Conservation (phyloP, 2,329 filamentous ascomycete genomes). For the Grosmannia serpens region DNA sequence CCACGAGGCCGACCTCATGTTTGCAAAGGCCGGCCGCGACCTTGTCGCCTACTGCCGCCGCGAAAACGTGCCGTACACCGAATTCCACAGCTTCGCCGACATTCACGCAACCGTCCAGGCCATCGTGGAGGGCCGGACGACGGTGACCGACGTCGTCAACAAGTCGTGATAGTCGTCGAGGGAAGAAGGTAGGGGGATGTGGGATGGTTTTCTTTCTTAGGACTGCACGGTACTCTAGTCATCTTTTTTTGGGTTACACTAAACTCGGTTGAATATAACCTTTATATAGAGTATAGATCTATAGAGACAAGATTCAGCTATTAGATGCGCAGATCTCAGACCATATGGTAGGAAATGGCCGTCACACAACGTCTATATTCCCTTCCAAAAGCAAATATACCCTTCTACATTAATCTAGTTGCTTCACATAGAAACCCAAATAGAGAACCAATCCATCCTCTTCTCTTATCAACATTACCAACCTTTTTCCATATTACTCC, state of each 20-base stretch:
- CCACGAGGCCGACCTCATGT: conserved; percentile 82
- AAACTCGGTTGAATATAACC: background rate
- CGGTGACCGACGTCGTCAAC: conserved; percentile 7
- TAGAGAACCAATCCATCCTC: too few species aligned
- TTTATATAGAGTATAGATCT: background rate
- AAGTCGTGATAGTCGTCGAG: background rate
- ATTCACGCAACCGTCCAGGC: conserved; percentile 12
- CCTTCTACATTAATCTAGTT: too few species aligned
- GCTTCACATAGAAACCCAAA: too few species aligned
- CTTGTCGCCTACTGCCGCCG: conserved; percentile 14
- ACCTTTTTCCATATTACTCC: conserved; percentile 27
- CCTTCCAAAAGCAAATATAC: too few species aligned
- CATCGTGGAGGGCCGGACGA: conserved; percentile 13
- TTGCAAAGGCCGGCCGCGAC: conserved; percentile 74
- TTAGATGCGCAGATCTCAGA: background rate
- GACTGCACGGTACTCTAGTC: background rate
- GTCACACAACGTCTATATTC: too few species aligned
- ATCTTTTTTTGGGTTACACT: background rate
- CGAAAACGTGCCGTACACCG: conserved; percentile 40
- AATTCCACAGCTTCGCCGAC: conserved; percentile 44
- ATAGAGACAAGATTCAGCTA: background rate
- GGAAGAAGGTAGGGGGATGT: background rate
- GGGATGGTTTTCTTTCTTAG: background rate
- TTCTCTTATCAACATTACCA: too few species aligned
- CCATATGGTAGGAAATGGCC: too few species aligned